Evolutionary conservation across 305 asterid genomes (phyloP).

Genomic region (Plantago coronopus): DNA sequence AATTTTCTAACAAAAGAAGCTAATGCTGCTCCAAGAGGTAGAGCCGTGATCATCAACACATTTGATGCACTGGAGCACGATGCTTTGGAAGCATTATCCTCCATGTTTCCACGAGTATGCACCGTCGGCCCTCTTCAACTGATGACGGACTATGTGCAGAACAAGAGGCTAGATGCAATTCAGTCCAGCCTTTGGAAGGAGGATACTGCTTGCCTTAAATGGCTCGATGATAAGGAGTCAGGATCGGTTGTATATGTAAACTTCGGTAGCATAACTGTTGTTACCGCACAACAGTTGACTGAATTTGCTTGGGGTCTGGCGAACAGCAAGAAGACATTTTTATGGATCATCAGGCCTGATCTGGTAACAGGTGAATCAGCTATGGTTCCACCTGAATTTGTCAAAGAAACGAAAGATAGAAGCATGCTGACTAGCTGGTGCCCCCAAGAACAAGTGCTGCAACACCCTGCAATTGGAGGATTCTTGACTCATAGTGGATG

Average conservation of each 20-base stretch:
- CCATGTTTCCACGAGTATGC: conserved; percentile 25
- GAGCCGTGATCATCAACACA: conserved; percentile 31
- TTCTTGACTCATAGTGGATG: conserved; percentile 45
- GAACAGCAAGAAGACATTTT: conserved; percentile 33
- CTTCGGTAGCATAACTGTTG: conserved; percentile 35
- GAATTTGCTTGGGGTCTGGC: conserved; percentile 61
- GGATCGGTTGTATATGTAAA: conserved; percentile 42
- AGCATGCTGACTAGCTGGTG: conserved; percentile 38
- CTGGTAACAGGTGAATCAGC: conserved; percentile 27
- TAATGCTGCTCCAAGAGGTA: conserved; percentile 16
- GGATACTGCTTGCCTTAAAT: conserved; percentile 28
- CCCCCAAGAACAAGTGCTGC: conserved; percentile 33
- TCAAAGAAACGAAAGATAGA: conserved; percentile 25
- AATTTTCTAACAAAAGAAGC: conserved; percentile 17
- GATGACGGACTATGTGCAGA: conserved; percentile 1
- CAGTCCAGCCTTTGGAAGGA: conserved; percentile 45
- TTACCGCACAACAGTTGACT: conserved; percentile 31
- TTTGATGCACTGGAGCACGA: conserved; percentile 29
- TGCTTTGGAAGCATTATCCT: conserved; percentile 22
- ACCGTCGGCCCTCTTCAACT: conserved; percentile 27
- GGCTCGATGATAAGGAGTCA: conserved; percentile 32
- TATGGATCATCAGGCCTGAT: conserved; percentile 45
- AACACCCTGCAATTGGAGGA: conserved; percentile 37
- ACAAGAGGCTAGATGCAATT: conserved; percentile 11
- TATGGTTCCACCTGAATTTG: conserved; percentile 31